These are phyloP conservation scores for Diaporthe ilicicola DNA, from an alignment of 2,329 filamentous ascomycete species.

Conservation along the genomic window DNA sequence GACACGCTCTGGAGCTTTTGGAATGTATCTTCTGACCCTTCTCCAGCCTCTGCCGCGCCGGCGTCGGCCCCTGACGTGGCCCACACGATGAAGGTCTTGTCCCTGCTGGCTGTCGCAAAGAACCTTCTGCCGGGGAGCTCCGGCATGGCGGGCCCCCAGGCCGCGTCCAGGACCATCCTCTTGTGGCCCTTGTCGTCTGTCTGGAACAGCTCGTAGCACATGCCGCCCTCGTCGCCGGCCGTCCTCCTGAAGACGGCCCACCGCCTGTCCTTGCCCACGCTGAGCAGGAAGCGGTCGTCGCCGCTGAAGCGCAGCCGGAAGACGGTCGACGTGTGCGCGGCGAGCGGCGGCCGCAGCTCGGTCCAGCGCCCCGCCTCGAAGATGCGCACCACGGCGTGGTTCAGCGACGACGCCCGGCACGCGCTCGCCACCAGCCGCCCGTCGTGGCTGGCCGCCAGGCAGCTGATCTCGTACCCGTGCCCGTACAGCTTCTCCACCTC, in stretches of 20 bases:
- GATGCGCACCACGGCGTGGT: constrained; percentile 92
- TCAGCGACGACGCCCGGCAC: constrained; percentile 89
- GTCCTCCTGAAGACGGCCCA: constrained; percentile 82
- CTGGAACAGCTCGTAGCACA: constrained; percentile 65
- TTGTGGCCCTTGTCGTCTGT: constrained; percentile 86
- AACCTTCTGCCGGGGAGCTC: constrained; percentile 47
- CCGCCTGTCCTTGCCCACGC: constrained; percentile 89
- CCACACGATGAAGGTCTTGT: constrained; percentile 86
- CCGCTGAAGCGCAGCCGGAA: constrained; percentile 82
- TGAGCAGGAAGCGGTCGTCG: constrained; percentile 80
- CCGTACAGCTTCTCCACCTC: constrained; percentile 97
- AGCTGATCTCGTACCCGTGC: constrained; percentile 96
- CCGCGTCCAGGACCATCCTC: constrained; percentile 89
- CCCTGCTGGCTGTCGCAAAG: constrained; percentile 90
- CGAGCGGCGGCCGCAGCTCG: constrained; percentile 82
- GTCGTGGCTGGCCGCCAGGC: constrained; percentile 80
- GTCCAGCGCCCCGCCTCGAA: constrained; percentile 91
- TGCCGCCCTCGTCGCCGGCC: constrained; percentile 39
- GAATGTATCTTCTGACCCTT: not conserved
- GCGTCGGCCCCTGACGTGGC: constrained; percentile 43
- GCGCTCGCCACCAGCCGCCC: constrained; percentile 85
- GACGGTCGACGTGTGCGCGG: constrained; percentile 87
- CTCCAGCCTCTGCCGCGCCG: constrained; percentile 50
- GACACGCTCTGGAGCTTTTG: not conserved
- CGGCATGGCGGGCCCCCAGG: constrained; percentile 73